phyloP scores from a whole-genome alignment of 257 asterid species.

The Jacaranda mimosifolia region DNA sequence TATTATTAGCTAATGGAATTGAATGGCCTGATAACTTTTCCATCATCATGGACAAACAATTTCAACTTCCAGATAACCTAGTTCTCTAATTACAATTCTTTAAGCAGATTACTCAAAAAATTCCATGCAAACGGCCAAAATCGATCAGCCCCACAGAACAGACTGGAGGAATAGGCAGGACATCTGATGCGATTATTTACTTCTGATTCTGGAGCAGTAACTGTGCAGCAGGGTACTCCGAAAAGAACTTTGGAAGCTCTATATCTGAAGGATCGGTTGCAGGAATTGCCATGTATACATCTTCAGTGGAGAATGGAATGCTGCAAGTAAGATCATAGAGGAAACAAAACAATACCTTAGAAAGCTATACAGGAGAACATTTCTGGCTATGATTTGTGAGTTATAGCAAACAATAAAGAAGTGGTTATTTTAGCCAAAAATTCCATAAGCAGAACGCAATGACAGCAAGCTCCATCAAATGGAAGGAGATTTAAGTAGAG shows the following conservation, averaged over 20 bases:
- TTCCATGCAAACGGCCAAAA: conserved; percentile 6
- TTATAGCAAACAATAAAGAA: neutral
- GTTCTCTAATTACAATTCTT: conserved; percentile 22
- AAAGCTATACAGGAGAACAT: neutral
- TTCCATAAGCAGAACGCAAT: neutral
- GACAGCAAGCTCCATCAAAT: neutral
- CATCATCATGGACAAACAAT: conserved; percentile 28
- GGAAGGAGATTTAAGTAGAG: neutral
- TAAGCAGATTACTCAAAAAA: neutral
- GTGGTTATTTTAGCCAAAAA: neutral
- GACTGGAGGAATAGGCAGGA: neutral
- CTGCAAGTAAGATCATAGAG: conserved; percentile 50
- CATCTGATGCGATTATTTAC: conserved; percentile 41
- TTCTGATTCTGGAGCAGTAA: conserved; percentile 58
- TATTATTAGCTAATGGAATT: conserved; percentile 29
- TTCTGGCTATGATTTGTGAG: neutral
- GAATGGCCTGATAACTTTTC: conserved; percentile 20
- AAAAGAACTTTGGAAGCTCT: conserved; percentile 73
- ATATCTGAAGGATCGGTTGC: conserved; percentile 78
- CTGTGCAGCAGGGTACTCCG: conserved; percentile 78
- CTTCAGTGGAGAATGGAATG: conserved; percentile 97
- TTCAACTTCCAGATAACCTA: conserved; percentile 38
- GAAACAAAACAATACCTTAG: neutral
- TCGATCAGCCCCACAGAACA: neutral
- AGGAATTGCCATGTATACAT: conserved; percentile 97